These are phyloP conservation scores for Pyrenula aspistea DNA, from an alignment of 495 filamentous ascomycete species.

Conservation along the genomic window DNA sequence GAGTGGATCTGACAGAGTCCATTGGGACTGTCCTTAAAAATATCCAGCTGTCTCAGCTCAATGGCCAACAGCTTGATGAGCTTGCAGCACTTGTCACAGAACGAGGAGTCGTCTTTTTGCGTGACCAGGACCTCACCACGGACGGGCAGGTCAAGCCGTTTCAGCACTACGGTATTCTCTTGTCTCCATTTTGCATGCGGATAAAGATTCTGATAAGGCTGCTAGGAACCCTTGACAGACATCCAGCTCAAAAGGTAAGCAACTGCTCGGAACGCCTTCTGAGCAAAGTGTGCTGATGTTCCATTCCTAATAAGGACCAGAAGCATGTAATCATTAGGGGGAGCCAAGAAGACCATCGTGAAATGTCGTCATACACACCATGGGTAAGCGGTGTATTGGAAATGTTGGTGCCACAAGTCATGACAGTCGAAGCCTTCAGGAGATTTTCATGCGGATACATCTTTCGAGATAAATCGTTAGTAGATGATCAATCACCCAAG, in stretches of 20 bases:
- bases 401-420: not conserved
- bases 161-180: conserved; percentile 31
- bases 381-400: conserved; percentile 14
- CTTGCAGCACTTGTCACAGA: conserved; percentile 61
- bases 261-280: not conserved
- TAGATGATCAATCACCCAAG: not conserved
- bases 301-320: not conserved
- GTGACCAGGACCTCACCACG: conserved; percentile 56
- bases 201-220: not conserved
- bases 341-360: conserved; percentile 24
- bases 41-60: conserved; percentile 30
- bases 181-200: not conserved
- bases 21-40: conserved; percentile 32
- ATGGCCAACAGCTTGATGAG: conserved; percentile 54
- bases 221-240: conserved; percentile 25
- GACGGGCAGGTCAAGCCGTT: conserved; percentile 37
- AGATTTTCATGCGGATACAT: conserved; percentile 40
- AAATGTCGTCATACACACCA: conserved; percentile 24
- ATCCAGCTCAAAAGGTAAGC: conserved; percentile 33
- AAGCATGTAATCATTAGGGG: conserved; percentile 25
- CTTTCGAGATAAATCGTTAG: conserved; percentile 33
- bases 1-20: conserved; percentile 36
- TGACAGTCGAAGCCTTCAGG: conserved; percentile 17
- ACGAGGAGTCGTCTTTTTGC: conserved; percentile 64
- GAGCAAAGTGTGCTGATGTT: conserved; percentile 3